Percentiles rank a stretch among this genome's conserved stretches.
These are phyloP conservation scores for Ailanthus altissimus DNA, from an alignment of 345 rosid species.

Conservation along the genomic window DNA sequence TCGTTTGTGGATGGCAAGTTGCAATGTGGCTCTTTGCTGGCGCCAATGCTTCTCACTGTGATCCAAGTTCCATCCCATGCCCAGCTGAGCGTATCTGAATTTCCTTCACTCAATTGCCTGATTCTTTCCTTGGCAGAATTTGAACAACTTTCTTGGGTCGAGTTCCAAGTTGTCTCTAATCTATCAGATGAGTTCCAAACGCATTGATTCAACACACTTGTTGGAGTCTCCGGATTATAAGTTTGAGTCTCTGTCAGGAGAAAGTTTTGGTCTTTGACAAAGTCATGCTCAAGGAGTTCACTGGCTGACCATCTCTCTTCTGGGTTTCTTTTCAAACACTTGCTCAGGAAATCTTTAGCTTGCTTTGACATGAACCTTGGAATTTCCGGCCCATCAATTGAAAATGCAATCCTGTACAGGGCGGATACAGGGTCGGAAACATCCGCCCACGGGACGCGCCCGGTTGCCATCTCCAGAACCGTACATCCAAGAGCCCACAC, in stretches of 20 bases:
- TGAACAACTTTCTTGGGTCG: background rate
- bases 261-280: slow-evolving; percentile 21
- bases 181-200: slow-evolving; percentile 38
- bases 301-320: slow-evolving; percentile 48
- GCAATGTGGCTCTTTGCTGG: slow-evolving; percentile 5
- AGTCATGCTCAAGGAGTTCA: slow-evolving; percentile 47
- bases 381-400: slow-evolving; percentile 39
- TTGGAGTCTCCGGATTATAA: slow-evolving; percentile 37
- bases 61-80: slow-evolving; percentile 45
- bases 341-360: slow-evolving; percentile 49
- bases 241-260: background rate
- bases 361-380: slow-evolving; percentile 43
- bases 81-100: slow-evolving; percentile 29
- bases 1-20: background rate
- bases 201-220: slow-evolving; percentile 35
- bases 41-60: slow-evolving; percentile 45
- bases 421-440: slow-evolving; percentile 44
- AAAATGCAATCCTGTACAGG: slow-evolving; percentile 50
- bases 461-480: slow-evolving; percentile 58
- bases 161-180: slow-evolving; percentile 10
- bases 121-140: slow-evolving; percentile 40
- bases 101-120: slow-evolving; percentile 27
- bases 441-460: slow-evolving; percentile 43
- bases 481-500: slow-evolving; percentile 71
- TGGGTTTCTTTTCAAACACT: slow-evolving; percentile 55